Conservation (phyloP, 257 asterid species). For the Scutellaria baicalensis region DNA sequence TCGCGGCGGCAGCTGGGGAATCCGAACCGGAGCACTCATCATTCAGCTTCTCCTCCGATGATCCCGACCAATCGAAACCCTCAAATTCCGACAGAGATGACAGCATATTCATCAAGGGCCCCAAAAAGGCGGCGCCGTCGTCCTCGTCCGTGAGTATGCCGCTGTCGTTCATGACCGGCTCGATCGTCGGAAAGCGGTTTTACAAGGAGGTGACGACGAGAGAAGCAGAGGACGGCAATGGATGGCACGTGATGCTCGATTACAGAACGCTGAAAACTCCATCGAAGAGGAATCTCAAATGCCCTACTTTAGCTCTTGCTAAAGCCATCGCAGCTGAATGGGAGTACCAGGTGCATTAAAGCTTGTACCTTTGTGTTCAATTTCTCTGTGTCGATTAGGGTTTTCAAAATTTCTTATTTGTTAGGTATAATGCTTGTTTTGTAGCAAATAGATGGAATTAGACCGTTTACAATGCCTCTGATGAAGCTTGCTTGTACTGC, state of each 20-base stretch:
- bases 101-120: constrained; percentile 39
- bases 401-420: background rate
- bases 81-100: constrained; percentile 22
- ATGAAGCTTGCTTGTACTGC: constrained; percentile 94
- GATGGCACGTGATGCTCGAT: constrained; percentile 94
- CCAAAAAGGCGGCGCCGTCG: constrained; percentile 18
- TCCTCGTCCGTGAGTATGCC: constrained; percentile 77
- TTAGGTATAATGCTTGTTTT: constrained; percentile 9
- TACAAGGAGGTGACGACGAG: constrained; percentile 71
- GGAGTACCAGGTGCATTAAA: constrained; percentile 74
- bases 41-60: constrained; percentile 45
- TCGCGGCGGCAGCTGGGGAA: constrained; percentile 32
- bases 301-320: constrained; percentile 80
- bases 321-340: constrained; percentile 97
- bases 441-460: constrained; percentile 81
- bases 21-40: constrained; percentile 33
- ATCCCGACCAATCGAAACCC: constrained; percentile 9
- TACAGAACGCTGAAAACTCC: constrained; percentile 92
- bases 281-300: constrained; percentile 67
- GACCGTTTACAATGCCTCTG: constrained; percentile 95
- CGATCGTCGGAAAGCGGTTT: constrained; percentile 87
- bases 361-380: background rate
- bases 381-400: background rate
- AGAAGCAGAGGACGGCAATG: constrained; percentile 82
- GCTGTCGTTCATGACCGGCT: constrained; percentile 87